phyloP scores from a whole-genome alignment of 2,329 filamentous ascomycete genomes.

The Cladosporium austrohemisphaericum region DNA sequence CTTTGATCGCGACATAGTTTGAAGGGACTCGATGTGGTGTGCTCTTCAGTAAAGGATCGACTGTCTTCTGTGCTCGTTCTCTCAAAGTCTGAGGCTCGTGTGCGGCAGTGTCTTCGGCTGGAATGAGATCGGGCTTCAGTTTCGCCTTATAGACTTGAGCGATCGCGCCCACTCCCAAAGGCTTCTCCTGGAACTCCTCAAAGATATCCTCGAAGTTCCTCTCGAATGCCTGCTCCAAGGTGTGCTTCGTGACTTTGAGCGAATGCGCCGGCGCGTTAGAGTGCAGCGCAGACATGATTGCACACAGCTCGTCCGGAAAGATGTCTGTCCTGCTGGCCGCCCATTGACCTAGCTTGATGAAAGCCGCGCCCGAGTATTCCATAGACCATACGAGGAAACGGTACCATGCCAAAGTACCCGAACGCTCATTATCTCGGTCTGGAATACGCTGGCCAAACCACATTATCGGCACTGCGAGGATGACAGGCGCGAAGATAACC shows the following conservation, averaged over 20 bases:
- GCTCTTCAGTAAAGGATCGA: constrained; percentile 82
- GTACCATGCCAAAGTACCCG: constrained; percentile 93
- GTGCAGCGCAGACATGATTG: constrained; percentile 89
- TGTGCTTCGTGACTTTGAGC: constrained; percentile 71
- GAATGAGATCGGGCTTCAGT: constrained; percentile 72
- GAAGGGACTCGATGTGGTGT: constrained; percentile 82
- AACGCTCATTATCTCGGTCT: constrained; percentile 68
- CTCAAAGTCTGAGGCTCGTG: constrained; percentile 55
- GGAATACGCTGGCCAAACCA: constrained; percentile 69
- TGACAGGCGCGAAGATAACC: constrained; percentile 85
- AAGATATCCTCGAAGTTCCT: constrained; percentile 86
- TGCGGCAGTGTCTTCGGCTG: constrained; percentile 56
- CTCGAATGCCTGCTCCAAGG: constrained; percentile 77
- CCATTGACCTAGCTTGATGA: constrained; percentile 99
- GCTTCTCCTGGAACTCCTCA: constrained; percentile 86
- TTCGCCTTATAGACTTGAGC: constrained; percentile 97
- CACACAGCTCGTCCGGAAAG: constrained; percentile 88
- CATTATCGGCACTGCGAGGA: constrained; percentile 71
- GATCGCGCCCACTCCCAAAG: constrained; percentile 90
- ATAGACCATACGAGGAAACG: constrained; percentile 78
- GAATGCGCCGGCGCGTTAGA: constrained; percentile 93
- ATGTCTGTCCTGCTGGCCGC: constrained; percentile 94
- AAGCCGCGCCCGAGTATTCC: constrained; percentile 90
- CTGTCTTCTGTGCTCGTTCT: constrained; percentile 71
- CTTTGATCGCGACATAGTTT: constrained; percentile 90